phyloP scores from a whole-genome alignment of 106 monocot genomes.

The Platanthera guangdongensis region DNA sequence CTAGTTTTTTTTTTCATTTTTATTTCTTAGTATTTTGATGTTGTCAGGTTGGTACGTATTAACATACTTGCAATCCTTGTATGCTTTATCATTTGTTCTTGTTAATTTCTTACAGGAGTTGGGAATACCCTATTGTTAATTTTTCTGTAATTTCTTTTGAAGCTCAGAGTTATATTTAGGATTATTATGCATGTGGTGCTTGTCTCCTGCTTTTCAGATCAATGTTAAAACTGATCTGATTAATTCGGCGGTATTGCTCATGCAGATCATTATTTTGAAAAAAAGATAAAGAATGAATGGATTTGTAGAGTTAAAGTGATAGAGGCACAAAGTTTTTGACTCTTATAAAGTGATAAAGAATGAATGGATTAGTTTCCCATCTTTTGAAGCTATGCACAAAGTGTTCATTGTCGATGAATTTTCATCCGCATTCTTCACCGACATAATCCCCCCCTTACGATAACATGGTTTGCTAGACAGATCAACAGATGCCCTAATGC shows the following conservation, averaged over 20 bases:
- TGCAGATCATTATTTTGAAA: conserved; percentile 13
- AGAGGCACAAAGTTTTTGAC: neutral
- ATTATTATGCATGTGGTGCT: neutral
- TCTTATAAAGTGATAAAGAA: too few relatives aligned
- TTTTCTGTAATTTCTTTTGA: neutral
- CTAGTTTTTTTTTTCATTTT: neutral
- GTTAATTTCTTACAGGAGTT: neutral
- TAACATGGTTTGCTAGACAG: conserved; percentile 5
- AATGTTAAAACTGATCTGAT: neutral
- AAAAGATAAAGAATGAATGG: conserved; percentile 9
- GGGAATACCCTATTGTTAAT: neutral
- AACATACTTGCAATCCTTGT: conserved; percentile 1
- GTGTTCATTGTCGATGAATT: conserved; percentile 1
- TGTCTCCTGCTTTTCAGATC: neutral
- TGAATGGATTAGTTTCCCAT: neutral
- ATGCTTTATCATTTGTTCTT: neutral
- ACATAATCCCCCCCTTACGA: neutral
- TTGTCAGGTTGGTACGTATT: neutral
- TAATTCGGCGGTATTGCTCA: conserved; percentile 12
- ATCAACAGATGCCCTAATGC: conserved; percentile 4
- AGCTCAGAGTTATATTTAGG: neutral
- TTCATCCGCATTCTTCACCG: neutral
- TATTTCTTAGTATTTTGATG: neutral
- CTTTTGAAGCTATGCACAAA: conserved; percentile 12
- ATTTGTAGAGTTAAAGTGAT: conserved; percentile 14